Evolutionary conservation across 192 early-diverging fungal species (phyloP).

Genomic region (Coemansia sp.): DNA sequence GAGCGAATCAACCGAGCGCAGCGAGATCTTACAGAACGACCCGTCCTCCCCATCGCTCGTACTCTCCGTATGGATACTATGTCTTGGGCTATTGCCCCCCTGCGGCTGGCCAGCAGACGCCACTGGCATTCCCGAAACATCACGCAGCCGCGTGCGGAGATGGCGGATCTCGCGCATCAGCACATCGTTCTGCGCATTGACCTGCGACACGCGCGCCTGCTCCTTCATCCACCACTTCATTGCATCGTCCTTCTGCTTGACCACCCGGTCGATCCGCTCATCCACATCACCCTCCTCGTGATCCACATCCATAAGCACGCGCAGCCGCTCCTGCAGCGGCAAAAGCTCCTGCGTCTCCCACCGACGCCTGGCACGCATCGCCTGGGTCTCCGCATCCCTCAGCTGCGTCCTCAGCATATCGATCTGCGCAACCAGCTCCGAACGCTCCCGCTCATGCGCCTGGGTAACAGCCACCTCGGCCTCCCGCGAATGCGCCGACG

Average conservation of each 20-base stretch:
- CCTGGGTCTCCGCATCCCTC: conserved; percentile 36
- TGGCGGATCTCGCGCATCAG: conserved; percentile 46
- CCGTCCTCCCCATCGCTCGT: conserved; percentile 35
- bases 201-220: conserved; percentile 41
- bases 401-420: conserved; percentile 32
- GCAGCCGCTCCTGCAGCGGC: conserved; percentile 43
- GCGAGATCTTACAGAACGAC: conserved; percentile 41
- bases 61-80: conserved; percentile 11
- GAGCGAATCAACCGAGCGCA: conserved; percentile 16
- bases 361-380: conserved; percentile 22
- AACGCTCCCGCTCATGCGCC: conserved; percentile 41
- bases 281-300: neutral
- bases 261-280: conserved; percentile 21
- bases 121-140: neutral
- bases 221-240: conserved; percentile 46
- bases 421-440: conserved; percentile 38
- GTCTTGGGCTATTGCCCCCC: neutral
- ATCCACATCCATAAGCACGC: neutral
- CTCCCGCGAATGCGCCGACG: conserved; percentile 13
- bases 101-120: neutral
- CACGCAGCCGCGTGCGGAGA: conserved; percentile 1
- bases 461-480: conserved; percentile 29
- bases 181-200: conserved; percentile 47
- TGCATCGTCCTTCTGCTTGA: conserved; percentile 31
- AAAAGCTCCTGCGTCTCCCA: conserved; percentile 51